Evolutionary conservation across 2,329 filamentous ascomycete species (phyloP), one percentile per base, ranked within the genome.

Genomic region (Aspergillus versicolor): DNA sequence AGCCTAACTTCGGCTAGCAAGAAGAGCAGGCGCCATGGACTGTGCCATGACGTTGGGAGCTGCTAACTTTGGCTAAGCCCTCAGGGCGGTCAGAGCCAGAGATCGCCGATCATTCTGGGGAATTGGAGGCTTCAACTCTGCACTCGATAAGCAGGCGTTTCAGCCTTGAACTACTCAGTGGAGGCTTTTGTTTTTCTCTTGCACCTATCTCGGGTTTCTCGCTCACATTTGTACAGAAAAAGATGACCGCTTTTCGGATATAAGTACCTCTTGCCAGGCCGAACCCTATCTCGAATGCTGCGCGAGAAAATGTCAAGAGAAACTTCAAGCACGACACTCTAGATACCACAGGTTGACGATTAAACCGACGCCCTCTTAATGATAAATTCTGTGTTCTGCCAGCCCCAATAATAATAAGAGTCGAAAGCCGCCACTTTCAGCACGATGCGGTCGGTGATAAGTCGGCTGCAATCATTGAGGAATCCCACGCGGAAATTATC

Each of bases 401-500:
- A 34, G n/a, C 15, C 11, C 41, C 11, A 24, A n/a, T 13, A n/a
- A n/a, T 13, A n/a, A 30, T 4, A 37, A 37, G n/a, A 13, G 32
- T 51, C 11, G 27, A 41, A 46, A 24, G 12, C 22, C 30, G 34
- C 42, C 43, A 37, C 34, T 32, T 54, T 13, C 15, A 15, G 9
- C 45, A 57, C 38, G 21, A 72, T 72, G 67, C 60, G 58, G 51
- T 54, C 58, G 8, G 32, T 57, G 19, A 53, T 64, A 38, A 44
- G 61, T 48, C 63, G 61, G 60, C 49, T 41, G 21, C 57, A 54
- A 45, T 32, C 38, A 50, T 37, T 49, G 37, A 52, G 56, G 42
- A 38, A 60, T 24, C 53, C 60, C 40, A n/a, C 54, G 40, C 40
- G 53, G 32, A 56, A 46, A 46, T 47, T 48, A 21, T 30, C 52